phyloP scores from a whole-genome alignment of 1,139 yeast genomes.

The Debaryomyces coudertii region DNA sequence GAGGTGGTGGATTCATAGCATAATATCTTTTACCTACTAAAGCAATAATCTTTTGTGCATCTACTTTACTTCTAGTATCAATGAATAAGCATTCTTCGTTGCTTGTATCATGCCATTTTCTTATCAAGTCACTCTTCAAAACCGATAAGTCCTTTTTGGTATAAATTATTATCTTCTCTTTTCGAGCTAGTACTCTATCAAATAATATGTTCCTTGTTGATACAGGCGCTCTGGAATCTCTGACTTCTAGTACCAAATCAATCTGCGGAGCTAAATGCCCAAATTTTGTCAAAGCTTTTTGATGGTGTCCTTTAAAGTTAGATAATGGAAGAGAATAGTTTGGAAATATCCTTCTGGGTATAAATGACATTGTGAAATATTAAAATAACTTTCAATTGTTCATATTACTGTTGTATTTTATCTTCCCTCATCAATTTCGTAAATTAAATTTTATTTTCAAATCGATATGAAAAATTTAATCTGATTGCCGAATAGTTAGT shows the following conservation, averaged over 20 bases:
- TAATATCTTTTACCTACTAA: slow-evolving; percentile 48
- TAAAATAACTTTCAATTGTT: neutral
- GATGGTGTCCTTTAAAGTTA: slow-evolving; percentile 91
- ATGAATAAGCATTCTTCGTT: slow-evolving; percentile 60
- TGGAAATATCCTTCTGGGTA: slow-evolving; percentile 60
- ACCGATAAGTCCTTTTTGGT: slow-evolving; percentile 64
- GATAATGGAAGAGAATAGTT: slow-evolving; percentile 68
- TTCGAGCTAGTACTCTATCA: slow-evolving; percentile 64
- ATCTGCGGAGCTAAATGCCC: slow-evolving; percentile 76
- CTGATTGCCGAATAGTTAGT: neutral
- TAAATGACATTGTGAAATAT: slow-evolving; percentile 38
- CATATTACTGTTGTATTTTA: neutral
- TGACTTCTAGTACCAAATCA: slow-evolving; percentile 77
- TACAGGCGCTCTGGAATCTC: slow-evolving; percentile 90
- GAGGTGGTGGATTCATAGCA: slow-evolving; percentile 66
- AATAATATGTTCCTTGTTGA: slow-evolving; percentile 82
- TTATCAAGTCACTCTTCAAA: slow-evolving; percentile 35
- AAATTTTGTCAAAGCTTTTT: slow-evolving; percentile 72
- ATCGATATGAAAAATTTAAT: slow-evolving; percentile 5
- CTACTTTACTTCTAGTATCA: slow-evolving; percentile 58
- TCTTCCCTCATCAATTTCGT: slow-evolving; percentile 3
- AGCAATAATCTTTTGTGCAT: slow-evolving; percentile 55
- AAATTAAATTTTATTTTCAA: slow-evolving; percentile 6
- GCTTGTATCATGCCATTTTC: slow-evolving; percentile 55
- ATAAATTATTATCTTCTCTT: slow-evolving; percentile 64